phyloP scores from a whole-genome alignment of 2,329 filamentous ascomycete genomes.

The Claviceps sp. region DNA sequence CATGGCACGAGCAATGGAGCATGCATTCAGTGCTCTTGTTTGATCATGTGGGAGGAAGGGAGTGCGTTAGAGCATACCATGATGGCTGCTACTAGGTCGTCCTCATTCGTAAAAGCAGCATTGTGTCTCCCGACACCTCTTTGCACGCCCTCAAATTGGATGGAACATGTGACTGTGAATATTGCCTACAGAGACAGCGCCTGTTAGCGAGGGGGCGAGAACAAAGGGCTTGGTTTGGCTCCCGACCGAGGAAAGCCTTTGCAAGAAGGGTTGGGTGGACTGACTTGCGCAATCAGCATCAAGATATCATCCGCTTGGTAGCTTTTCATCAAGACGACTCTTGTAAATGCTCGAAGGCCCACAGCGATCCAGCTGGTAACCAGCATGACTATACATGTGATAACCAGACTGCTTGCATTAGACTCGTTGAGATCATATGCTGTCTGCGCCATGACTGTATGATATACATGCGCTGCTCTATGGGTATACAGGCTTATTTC shows the following conservation, averaged over 20 bases:
- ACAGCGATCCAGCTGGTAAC: slow-evolving; percentile 29
- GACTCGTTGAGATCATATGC: slow-evolving; percentile 22
- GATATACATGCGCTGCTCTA: not conserved
- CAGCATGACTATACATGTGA: slow-evolving; percentile 24
- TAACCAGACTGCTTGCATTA: slow-evolving; percentile 25
- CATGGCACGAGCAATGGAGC: too few relatives aligned
- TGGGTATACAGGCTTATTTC: too few relatives aligned
- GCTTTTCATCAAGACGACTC: slow-evolving; percentile 27
- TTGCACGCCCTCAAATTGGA: slow-evolving; percentile 29
- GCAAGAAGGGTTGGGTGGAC: not conserved
- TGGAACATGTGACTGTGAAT: slow-evolving; percentile 33
- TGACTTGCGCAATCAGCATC: slow-evolving; percentile 35
- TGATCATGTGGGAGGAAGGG: too few relatives aligned
- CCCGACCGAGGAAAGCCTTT: not conserved
- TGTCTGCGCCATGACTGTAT: slow-evolving; percentile 16
- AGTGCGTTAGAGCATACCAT: slow-evolving; percentile 21
- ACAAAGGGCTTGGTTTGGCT: not conserved
- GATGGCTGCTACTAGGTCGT: slow-evolving; percentile 29
- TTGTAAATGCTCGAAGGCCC: slow-evolving; percentile 29
- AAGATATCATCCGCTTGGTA: slow-evolving; percentile 39
- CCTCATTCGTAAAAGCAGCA: slow-evolving; percentile 23
- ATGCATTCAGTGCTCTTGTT: too few relatives aligned
- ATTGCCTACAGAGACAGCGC: slow-evolving; percentile 18
- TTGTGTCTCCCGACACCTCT: slow-evolving; percentile 35
- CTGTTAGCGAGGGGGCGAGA: not conserved